A percentile compares a stretch with the other conserved stretches of the same genome.
Evolutionary conservation across 176 grass and related monocot genomes (phyloP).

Genomic region (Coix lacrymajobi): DNA sequence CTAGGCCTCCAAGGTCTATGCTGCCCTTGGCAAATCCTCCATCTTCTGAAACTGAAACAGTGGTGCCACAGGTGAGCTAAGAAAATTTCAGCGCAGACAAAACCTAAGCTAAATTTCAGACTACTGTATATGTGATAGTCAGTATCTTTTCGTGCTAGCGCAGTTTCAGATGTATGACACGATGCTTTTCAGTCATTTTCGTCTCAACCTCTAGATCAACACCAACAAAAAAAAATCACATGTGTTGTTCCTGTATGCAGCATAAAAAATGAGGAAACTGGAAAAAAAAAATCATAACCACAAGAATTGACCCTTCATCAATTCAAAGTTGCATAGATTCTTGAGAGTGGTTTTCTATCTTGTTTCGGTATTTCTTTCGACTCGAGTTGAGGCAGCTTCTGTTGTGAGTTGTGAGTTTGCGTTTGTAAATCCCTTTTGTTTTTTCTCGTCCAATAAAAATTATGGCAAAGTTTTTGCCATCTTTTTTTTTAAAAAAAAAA

Average conservation of each 20-base stretch:
- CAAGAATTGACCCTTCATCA: no score
- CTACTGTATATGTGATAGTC: not conserved
- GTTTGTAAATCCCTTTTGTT: no score
- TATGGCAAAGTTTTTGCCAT: no score
- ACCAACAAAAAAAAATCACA: not conserved
- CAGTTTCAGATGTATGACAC: not conserved
- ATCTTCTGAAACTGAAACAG: slow-evolving; percentile 34
- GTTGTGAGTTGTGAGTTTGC: no score
- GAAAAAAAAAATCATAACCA: not conserved
- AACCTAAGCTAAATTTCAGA: not conserved
- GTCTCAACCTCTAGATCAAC: not conserved
- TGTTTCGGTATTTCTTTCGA: no score
- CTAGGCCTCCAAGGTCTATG: slow-evolving; percentile 61
- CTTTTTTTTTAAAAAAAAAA: no score
- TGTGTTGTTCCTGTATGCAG: not conserved
- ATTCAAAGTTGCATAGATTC: no score
- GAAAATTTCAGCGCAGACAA: not conserved
- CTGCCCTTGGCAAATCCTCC: slow-evolving; percentile 60
- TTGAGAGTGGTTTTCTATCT: no score
- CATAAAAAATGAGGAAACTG: not conserved
- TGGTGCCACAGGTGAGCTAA: not conserved
- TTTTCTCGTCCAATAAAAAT: no score
- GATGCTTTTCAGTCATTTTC: not conserved
- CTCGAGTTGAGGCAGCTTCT: no score
- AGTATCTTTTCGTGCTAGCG: not conserved